Conservation (phyloP, 495 filamentous ascomycete species). For the Pyronema domesticum region DNA sequence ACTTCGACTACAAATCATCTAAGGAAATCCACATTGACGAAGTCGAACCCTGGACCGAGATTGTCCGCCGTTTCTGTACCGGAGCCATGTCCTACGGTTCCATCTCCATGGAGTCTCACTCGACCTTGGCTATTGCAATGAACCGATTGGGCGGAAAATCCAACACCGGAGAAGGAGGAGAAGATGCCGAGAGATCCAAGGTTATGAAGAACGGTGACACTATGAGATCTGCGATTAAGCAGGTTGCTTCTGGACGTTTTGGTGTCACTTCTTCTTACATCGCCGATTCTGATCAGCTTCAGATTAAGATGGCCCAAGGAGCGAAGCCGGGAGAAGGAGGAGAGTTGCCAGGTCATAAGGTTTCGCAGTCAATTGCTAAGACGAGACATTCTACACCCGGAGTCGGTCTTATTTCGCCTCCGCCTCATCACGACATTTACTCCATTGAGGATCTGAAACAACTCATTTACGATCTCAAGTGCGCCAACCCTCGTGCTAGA, state of each 20-base stretch:
- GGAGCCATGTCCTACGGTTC: constrained; percentile 99
- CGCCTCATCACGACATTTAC: constrained; percentile 98
- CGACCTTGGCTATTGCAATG: constrained; percentile 92
- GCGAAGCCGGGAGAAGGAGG: constrained; percentile 98
- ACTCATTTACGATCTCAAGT: constrained; percentile 96
- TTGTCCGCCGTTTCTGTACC: constrained; percentile 95
- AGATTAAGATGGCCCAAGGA: constrained; percentile 99
- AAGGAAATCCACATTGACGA: constrained; percentile 87
- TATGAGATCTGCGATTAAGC: constrained; percentile 98
- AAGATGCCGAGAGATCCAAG: constrained; percentile 83
- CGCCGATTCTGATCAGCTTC: constrained; percentile 93
- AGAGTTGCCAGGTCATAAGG: constrained; percentile 95
- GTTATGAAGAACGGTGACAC: constrained; percentile 84
- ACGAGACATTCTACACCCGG: constrained; percentile 97
- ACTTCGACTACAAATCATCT: constrained; percentile 88
- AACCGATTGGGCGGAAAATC: constrained; percentile 96
- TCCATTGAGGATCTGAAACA: constrained; percentile 98
- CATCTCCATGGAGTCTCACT: constrained; percentile 99
- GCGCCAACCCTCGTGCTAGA: constrained; percentile 82
- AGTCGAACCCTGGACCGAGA: constrained; percentile 97
- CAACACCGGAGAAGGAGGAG: constrained; percentile 96
- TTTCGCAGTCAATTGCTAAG: constrained; percentile 86
- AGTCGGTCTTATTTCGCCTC: constrained; percentile 95
- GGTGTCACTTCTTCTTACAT: constrained; percentile 97
- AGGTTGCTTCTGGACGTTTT: constrained; percentile 93